Percentiles rank a stretch among this genome's conserved stretches.
phyloP scores from a whole-genome alignment of 176 grass and related monocot species.

The Juncus inflexus region DNA sequence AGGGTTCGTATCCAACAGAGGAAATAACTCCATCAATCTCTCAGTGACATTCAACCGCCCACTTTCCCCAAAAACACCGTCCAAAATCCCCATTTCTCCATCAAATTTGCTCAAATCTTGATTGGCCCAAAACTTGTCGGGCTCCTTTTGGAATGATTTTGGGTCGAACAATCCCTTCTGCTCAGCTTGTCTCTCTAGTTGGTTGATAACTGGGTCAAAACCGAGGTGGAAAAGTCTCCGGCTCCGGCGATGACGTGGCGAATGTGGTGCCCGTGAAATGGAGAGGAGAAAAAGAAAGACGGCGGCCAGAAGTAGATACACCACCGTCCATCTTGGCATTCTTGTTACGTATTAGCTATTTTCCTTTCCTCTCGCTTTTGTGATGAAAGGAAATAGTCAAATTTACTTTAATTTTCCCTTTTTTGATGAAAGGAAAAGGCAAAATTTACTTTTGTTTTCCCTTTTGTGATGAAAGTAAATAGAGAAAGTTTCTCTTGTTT shows the following conservation, averaged over 20 bases:
- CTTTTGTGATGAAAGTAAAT: too few species aligned
- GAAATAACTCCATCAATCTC: conserved; percentile 35
- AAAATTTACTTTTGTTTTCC: neutral
- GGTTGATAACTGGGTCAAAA: conserved; percentile 24
- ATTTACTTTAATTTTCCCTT: neutral
- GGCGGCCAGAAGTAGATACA: conserved; percentile 19
- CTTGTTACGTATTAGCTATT: neutral
- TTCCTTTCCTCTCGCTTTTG: too few species aligned
- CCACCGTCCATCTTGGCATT: conserved; percentile 16
- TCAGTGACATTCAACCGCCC: conserved; percentile 32
- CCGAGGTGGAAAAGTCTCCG: neutral
- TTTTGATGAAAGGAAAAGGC: neutral
- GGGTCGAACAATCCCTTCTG: conserved; percentile 24
- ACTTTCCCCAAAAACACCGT: conserved; percentile 24
- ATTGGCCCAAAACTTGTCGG: neutral
- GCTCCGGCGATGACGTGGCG: neutral
- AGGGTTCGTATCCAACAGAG: conserved; percentile 29
- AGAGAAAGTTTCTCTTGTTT: too few species aligned
- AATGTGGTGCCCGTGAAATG: neutral
- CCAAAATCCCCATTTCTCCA: conserved; percentile 1
- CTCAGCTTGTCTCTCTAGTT: conserved; percentile 27
- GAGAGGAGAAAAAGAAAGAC: conserved; percentile 27
- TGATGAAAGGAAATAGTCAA: neutral
- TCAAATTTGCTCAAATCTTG: neutral
- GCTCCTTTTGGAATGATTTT: conserved; percentile 15